Conservation (phyloP, 176 grass and related monocot genomes). For the Eleusine coracana region DNA sequence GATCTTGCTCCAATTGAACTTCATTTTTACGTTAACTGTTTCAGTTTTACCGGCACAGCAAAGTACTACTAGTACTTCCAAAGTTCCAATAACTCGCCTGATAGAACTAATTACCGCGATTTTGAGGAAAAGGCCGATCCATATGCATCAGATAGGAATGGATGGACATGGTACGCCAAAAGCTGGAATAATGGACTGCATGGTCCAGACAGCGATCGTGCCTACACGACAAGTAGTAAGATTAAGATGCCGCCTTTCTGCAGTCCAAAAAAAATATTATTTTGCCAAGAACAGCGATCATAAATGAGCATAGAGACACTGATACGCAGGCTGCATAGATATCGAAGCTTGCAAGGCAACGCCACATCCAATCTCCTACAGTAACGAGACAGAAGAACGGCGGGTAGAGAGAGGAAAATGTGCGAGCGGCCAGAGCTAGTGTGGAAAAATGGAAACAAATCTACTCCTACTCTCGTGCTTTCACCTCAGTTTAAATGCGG, state of each 20-base stretch:
- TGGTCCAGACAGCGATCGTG: slow-evolving; percentile 24
- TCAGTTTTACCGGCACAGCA: not conserved
- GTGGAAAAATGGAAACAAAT: not conserved
- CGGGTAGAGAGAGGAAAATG: not conserved
- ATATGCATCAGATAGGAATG: not conserved
- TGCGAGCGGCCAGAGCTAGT: not conserved
- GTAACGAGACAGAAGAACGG: slow-evolving; percentile 6
- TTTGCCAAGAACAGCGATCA: slow-evolving; percentile 22
- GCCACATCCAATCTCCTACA: slow-evolving; percentile 43
- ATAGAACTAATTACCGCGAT: not conserved
- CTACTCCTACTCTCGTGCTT: not conserved
- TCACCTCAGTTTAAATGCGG: slow-evolving; percentile 35
- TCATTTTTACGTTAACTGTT: not conserved
- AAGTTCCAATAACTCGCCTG: not conserved
- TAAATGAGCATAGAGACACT: not conserved
- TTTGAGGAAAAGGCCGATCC: not conserved
- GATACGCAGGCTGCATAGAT: slow-evolving; percentile 4
- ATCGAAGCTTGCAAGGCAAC: slow-evolving; percentile 25
- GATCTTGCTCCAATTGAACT: not conserved
- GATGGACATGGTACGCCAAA: not conserved
- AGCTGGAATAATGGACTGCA: not conserved
- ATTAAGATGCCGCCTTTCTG: not conserved
- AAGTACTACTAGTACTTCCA: not conserved
- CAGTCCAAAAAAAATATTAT: not conserved
- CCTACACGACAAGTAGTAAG: slow-evolving; percentile 16